Evolutionary conservation across 2,329 filamentous ascomycete species (phyloP).

Genomic region (Ophiocordyceps camponoti-floridani): DNA sequence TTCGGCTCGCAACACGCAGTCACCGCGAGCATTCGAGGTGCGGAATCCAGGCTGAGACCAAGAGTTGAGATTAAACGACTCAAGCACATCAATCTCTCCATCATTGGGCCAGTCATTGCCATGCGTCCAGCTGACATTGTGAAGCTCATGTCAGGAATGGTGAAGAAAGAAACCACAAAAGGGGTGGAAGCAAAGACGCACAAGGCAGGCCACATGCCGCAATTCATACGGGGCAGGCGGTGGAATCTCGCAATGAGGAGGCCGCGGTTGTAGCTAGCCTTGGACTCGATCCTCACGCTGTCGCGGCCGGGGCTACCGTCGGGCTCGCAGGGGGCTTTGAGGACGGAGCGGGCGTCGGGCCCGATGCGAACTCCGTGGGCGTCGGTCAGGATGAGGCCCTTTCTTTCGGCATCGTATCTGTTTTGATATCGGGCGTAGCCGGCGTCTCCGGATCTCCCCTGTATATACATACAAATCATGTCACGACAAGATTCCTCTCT

Average conservation of each 20-base stretch:
- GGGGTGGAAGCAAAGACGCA: conserved; percentile 12
- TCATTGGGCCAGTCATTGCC: background rate
- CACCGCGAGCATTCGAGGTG: background rate
- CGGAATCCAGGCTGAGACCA: background rate
- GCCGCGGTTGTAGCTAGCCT: conserved; percentile 41
- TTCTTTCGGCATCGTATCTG: conserved; percentile 13
- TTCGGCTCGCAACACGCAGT: background rate
- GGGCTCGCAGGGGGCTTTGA: conserved; percentile 3
- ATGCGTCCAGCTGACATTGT: background rate
- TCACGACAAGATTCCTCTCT: conserved; percentile 1
- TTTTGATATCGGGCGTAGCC: conserved; percentile 43
- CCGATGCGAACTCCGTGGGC: conserved; percentile 20
- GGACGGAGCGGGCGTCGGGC: conserved; percentile 14
- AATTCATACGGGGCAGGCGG: conserved; percentile 48
- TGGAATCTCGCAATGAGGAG: conserved; percentile 52
- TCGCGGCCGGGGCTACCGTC: conserved; percentile 18
- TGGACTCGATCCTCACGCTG: conserved; percentile 50
- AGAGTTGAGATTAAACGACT: background rate
- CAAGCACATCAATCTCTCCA: background rate
- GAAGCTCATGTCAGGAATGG: background rate
- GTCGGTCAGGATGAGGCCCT: conserved; percentile 16
- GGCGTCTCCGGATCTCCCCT: conserved; percentile 36
- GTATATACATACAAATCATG: background rate
- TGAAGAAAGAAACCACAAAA: background rate
- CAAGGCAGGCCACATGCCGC: conserved; percentile 58